Percentiles rank a stretch among this genome's conserved stretches.
Conservation (phyloP, 2,329 filamentous ascomycete genomes). For the Pyricularia sp. region DNA sequence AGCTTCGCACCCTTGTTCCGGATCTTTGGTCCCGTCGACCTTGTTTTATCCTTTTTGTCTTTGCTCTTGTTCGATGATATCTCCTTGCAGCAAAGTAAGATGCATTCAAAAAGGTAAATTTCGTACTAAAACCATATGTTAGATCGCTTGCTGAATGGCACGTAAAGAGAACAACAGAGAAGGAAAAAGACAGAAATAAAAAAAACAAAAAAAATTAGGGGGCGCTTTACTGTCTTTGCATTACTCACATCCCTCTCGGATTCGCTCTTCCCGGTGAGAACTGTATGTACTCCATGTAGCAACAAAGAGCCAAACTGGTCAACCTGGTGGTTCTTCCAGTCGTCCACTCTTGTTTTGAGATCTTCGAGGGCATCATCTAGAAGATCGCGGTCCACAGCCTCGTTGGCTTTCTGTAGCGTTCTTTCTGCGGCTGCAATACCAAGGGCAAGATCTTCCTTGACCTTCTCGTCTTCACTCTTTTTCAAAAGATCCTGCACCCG, state of each 20-base stretch:
- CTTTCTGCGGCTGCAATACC: constrained; percentile 75
- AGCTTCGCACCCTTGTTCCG: constrained; percentile 63
- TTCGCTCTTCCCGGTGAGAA: constrained; percentile 80
- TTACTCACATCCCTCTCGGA: constrained; percentile 72
- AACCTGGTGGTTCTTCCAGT: constrained; percentile 90
- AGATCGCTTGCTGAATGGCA: constrained; percentile 7
- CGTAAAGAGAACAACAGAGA: neutral
- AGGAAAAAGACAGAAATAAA: too few relatives aligned
- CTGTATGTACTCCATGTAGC: constrained; percentile 79
- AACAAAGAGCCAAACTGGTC: constrained; percentile 85
- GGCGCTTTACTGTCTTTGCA: neutral
- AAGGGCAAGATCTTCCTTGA: constrained; percentile 56
- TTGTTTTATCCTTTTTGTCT: constrained; percentile 58
- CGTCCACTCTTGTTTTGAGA: constrained; percentile 70
- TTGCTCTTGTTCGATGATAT: constrained; percentile 71
- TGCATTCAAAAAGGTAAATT: constrained; percentile 93
- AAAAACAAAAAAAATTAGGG: neutral
- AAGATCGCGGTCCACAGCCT: constrained; percentile 79
- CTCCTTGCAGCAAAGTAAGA: constrained; percentile 94
- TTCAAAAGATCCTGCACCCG: constrained; percentile 57
- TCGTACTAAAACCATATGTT: constrained; percentile 53
- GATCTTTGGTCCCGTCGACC: constrained; percentile 41
- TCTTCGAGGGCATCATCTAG: constrained; percentile 74
- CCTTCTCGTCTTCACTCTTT: constrained; percentile 62
- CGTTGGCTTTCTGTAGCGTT: constrained; percentile 74